Conservation (phyloP, 1,284 basidiomycete genomes). For the Rhodotorula sp. region DNA sequence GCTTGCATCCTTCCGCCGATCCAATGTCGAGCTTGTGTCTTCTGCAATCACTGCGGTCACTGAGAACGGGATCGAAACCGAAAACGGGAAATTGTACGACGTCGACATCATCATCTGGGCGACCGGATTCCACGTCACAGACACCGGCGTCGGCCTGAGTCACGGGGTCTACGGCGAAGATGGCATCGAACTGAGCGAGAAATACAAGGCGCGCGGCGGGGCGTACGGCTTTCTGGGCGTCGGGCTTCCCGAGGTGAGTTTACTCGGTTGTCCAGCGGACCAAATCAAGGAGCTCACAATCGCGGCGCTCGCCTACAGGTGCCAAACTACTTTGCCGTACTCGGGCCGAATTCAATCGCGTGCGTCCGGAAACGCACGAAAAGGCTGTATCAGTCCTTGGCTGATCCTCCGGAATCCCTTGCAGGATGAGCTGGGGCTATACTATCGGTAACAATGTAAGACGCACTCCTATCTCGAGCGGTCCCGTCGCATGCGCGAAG, state of each 20-base stretch:
- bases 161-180: conserved; percentile 40
- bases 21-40: conserved; percentile 58
- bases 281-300: too few relatives aligned
- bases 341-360: conserved; percentile 34
- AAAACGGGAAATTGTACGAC: conserved; percentile 51
- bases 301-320: background rate
- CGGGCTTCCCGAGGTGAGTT: conserved; percentile 36
- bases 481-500: too few relatives aligned
- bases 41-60: conserved; percentile 54
- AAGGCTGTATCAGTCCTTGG: background rate
- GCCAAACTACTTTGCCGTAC: conserved; percentile 31
- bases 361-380: background rate
- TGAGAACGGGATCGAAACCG: conserved; percentile 55
- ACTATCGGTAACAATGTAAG: conserved; percentile 12
- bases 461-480: background rate
- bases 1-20: conserved; percentile 55
- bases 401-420: background rate
- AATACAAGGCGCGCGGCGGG: conserved; percentile 39
- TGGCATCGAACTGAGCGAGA: conserved; percentile 38
- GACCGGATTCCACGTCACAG: conserved; percentile 46
- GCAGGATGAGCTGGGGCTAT: conserved; percentile 17
- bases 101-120: conserved; percentile 47
- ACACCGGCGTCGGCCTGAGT: conserved; percentile 44
- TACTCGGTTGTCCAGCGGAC: background rate
- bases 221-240: conserved; percentile 43